phyloP scores from a whole-genome alignment of 1,284 basidiomycete genomes.

The Tremellales sp. region DNA sequence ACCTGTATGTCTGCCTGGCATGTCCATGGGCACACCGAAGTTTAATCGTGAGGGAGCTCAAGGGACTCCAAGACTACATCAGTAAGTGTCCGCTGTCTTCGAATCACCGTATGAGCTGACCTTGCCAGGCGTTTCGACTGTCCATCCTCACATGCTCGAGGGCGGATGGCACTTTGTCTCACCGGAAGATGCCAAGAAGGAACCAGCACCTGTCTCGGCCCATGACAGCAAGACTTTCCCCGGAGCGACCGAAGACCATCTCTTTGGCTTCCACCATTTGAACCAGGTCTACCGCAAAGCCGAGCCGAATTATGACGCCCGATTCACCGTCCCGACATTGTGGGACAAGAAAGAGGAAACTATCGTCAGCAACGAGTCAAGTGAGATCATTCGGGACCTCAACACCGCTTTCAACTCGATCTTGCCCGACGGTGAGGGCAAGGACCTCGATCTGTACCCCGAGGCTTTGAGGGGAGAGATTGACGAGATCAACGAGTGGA shows the following conservation, averaged over 20 bases:
- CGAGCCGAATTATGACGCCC: conserved; percentile 60
- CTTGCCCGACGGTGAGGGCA: conserved; percentile 60
- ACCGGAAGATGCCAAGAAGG: conserved; percentile 25
- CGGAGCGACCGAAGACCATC: conserved; percentile 65
- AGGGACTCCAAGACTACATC: conserved; percentile 81
- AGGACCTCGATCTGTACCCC: conserved; percentile 73
- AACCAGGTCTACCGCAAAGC: conserved; percentile 81
- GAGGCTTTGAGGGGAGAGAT: conserved; percentile 68
- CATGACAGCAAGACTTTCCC: conserved; percentile 59
- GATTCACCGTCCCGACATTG: conserved; percentile 85
- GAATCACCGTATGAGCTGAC: background rate
- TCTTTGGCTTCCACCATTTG: conserved; percentile 67
- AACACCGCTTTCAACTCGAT: conserved; percentile 74
- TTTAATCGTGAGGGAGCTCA: conserved; percentile 82
- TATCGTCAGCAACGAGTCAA: conserved; percentile 93
- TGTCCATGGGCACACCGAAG: conserved; percentile 88
- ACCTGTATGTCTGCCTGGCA: conserved; percentile 81
- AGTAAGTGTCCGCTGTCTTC: conserved; percentile 51
- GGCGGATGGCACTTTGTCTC: conserved; percentile 84
- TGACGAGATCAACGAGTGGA: conserved; percentile 81
- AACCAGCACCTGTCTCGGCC: conserved; percentile 24
- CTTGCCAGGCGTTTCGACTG: conserved; percentile 64
- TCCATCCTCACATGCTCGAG: conserved; percentile 79
- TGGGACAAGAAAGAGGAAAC: conserved; percentile 90
- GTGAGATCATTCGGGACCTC: conserved; percentile 89